Conservation (phyloP, 129 eudicot genomes). For the Deinandra increscens region DNA sequence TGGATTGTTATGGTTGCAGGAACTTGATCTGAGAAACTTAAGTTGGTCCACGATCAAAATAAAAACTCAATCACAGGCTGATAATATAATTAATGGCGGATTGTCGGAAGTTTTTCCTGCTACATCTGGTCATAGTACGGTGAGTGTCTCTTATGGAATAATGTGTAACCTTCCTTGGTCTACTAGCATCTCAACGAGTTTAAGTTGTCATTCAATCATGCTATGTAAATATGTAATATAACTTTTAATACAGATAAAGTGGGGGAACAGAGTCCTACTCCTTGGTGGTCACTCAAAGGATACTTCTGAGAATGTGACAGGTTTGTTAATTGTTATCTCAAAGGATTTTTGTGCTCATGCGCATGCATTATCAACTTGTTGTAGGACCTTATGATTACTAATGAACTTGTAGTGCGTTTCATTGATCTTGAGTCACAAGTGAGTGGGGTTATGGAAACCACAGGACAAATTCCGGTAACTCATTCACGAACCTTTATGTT, state of each 20-base stretch:
- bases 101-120: constrained; percentile 53
- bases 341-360: constrained; percentile 17
- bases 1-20: constrained; percentile 46
- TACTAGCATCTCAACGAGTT: background rate
- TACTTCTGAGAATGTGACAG: constrained; percentile 51
- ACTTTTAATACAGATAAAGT: constrained; percentile 54
- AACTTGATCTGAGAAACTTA: constrained; percentile 70
- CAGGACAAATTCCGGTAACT: constrained; percentile 81
- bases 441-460: constrained; percentile 68
- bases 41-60: constrained; percentile 72
- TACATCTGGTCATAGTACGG: constrained; percentile 82
- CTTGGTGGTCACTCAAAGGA: constrained; percentile 78
- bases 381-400: constrained; percentile 26
- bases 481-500: constrained; percentile 4
- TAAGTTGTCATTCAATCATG: constrained; percentile 14
- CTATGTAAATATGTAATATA: constrained; percentile 12
- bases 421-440: constrained; percentile 70
- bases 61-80: constrained; percentile 37
- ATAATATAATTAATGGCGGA: constrained; percentile 27
- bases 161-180: constrained; percentile 3
- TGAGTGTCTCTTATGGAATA: constrained; percentile 28
- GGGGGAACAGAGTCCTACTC: constrained; percentile 61
- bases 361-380: background rate
- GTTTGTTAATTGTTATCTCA: constrained; percentile 36
- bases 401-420: constrained; percentile 58